These are phyloP conservation scores for Rosellinia necatrix DNA, from an alignment of 2,329 filamentous ascomycete genomes.

Conservation along the genomic window DNA sequence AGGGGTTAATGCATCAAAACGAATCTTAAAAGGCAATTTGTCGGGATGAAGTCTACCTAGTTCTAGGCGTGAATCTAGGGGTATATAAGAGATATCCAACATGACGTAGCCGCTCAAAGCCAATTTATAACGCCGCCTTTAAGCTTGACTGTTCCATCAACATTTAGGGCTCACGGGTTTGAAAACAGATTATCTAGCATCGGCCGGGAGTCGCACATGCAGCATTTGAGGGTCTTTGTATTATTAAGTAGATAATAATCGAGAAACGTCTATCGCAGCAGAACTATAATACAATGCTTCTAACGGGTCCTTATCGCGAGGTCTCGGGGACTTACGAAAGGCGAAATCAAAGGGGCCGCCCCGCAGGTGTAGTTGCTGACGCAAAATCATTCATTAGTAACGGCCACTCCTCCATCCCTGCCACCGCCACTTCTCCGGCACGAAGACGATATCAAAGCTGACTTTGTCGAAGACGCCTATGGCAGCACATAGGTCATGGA, in stretches of 20 bases:
- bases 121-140: too few species aligned
- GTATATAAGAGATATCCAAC: too few species aligned
- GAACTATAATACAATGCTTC: neutral
- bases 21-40: too few species aligned
- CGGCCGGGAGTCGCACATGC: neutral
- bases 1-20: too few species aligned
- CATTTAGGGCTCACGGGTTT: neutral
- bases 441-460: constrained; percentile 69
- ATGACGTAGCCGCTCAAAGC: too few species aligned
- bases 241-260: neutral
- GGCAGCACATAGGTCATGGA: constrained; percentile 71
- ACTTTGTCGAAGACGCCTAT: constrained; percentile 73
- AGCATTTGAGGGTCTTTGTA: neutral
- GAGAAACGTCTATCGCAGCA: neutral
- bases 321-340: neutral
- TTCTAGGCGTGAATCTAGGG: too few species aligned
- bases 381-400: too few species aligned
- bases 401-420: constrained; percentile 36
- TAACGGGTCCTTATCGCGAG: neutral
- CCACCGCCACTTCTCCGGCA: constrained; percentile 63
- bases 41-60: too few species aligned
- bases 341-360: too few species aligned
- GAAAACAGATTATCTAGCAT: too few species aligned
- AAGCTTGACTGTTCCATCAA: neutral
- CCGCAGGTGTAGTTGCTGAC: too few species aligned